Evolutionary conservation across 2,329 filamentous ascomycete species (phyloP), one percentile per base, ranked within the genome.

Genomic region (Albifimbria verrucaria): DNA sequence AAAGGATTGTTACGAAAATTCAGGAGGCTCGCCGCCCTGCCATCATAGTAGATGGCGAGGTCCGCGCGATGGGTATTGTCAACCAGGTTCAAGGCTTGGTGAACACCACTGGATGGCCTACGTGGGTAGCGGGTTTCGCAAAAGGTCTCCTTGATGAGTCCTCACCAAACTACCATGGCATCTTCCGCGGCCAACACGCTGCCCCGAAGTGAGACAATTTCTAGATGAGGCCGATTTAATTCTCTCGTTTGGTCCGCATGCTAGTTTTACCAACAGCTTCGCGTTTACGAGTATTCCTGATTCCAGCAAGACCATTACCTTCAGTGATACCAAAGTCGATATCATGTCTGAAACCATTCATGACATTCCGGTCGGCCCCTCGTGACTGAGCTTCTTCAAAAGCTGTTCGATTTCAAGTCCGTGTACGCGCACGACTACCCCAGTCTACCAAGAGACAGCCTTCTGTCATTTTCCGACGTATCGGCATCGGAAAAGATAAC

Each of bases 41-140:
- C 45, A 78, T 84, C 48, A 57, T 82, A 2, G 74, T 81, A 0
- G 81, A 83, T 55, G 79, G 78, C 2, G 73, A 79, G 53, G 72
- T 70, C n/a, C 63, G 72, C 42, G 61, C 70, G 0, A 64, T 76
- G 24, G 68, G 68, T n/a, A 71, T 79, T 26, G 58, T 71, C 1
- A 62, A 72, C 0, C 65, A 74, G 4, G 65, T 78, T 1, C 68
- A 79, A 52, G 57, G 69, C 9, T 61, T 83, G 17, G 70, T 76
- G 9, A 62, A 71, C 28, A 39, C 62, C 2, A 80, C 77, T 0
- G 63, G 65, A 0, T 77, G 76, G 65, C 78, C 78, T 0, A 79
- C 75, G 0, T 77, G 71, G 62, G 74, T 72, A 2, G 75, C 76
- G 0, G 67, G 69, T 0, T 78, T 77, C 23, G 77, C 76, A 10